Conservation (phyloP, 495 filamentous ascomycete species). For the Sordaria brevicollis region DNA sequence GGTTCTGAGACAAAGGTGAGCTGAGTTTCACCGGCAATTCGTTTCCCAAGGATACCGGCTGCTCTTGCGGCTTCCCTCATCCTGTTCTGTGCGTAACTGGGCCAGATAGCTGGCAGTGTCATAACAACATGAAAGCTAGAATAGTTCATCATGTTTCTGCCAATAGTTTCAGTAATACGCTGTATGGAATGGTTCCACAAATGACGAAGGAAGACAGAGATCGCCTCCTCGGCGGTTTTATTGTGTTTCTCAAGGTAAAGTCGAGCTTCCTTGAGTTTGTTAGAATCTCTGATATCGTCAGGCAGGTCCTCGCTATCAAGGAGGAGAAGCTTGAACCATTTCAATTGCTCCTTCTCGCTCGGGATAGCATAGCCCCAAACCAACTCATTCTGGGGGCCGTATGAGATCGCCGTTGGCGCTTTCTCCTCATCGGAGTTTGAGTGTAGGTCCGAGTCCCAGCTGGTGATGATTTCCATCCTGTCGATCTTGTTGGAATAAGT, state of each 20-base stretch:
- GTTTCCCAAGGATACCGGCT: constrained; percentile 12
- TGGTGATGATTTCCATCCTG: constrained; percentile 3
- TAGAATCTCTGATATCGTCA: neutral
- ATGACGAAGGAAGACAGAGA: constrained; percentile 12
- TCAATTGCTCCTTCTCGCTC: constrained; percentile 2
- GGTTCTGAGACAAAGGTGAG: constrained; percentile 16
- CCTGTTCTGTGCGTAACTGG: constrained; percentile 2
- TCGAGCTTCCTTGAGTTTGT: constrained; percentile 3
- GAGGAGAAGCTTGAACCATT: constrained; percentile 26
- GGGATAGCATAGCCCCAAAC: constrained; percentile 20
- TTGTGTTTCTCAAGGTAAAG: constrained; percentile 1
- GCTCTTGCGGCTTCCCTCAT: constrained; percentile 10
- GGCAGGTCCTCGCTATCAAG: constrained; percentile 15
- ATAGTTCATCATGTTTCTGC: neutral
- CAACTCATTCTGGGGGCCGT: neutral
- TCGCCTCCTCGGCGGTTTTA: constrained; percentile 8
- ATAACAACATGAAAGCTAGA: constrained; percentile 14
- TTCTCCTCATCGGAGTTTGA: constrained; percentile 8
- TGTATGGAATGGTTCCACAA: constrained; percentile 15
- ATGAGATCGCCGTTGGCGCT: constrained; percentile 10
- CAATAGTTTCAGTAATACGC: constrained; percentile 3
- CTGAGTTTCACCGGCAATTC: constrained; percentile 1
- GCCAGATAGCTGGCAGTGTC: constrained; percentile 22
- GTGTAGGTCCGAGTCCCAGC: constrained; percentile 6
- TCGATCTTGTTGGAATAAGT: constrained; percentile 5